Base-by-base conservation (phyloP, 1,284 basidiomycete species). In the Pseudozyma sp. region DNA sequence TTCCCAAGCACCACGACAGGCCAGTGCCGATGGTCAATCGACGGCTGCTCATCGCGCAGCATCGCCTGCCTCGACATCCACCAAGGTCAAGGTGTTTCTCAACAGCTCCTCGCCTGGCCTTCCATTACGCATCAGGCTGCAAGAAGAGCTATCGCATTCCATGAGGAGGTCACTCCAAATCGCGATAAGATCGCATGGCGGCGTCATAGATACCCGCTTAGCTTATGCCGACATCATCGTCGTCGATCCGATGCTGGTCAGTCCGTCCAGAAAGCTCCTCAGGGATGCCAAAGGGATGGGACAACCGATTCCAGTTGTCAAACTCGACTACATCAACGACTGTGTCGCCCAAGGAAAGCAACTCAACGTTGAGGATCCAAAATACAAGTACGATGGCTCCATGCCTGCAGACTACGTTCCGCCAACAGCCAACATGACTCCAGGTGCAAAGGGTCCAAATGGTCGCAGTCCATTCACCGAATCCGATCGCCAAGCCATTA, bases 281-380 rank as follows among this genome's bases (percentile, higher is more conserved):
- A 44, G 49, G 19, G 44, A 59, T 1, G 64, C 73, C 1, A 60
- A 56, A n/a, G 16, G 50, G 10, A 19, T 76, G 5, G 73, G 69
- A 14, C 54, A 71, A 52, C 73, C 73, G 8, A 65, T 76, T 16
- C 73, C 73, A 18, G 67, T 76, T 8, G 69, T 76, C 18, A 59
- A 39, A 2, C n/a, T 49, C 25, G 60, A 71, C 25, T 76, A 61
- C 43, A 51, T 76, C 34, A 16, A 48, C 14, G 69, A 76, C 43
- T 44, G 59, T 34, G 49, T 51, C 45, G 25, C 61, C 8, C 53
- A 51, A 40, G 59, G 57, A 16, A n/a, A 48, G 8, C 48, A 21
- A 25, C 53, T 67, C 34, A 60, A 74, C 19, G 44, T 49, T 42
- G 25, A 61, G 6, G 61, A 62, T 42, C 40, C 54, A n/a, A 62